phyloP scores from a whole-genome alignment of 805 yeast species.

The Yamadazyma laniorum region DNA sequence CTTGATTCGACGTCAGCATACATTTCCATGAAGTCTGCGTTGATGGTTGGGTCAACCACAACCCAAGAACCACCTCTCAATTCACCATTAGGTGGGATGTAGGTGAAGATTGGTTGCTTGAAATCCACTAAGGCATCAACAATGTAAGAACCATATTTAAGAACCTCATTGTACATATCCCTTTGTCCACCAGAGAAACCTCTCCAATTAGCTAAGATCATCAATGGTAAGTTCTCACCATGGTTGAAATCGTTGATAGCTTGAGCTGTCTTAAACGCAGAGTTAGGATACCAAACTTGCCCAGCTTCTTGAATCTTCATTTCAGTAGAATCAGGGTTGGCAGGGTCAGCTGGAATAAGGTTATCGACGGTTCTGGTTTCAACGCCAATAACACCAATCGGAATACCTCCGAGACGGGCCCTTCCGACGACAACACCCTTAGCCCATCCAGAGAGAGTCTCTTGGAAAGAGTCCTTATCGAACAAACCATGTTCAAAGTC shows the following conservation, averaged over 20 bases:
- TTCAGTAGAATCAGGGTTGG: conserved; percentile 94
- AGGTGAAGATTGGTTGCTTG: conserved; percentile 95
- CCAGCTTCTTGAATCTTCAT: conserved; percentile 91
- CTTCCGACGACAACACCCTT: conserved; percentile 98
- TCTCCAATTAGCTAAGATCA: conserved; percentile 99
- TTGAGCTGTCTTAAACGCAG: conserved; percentile 98
- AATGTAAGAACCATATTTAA: conserved; percentile 94
- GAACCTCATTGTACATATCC: conserved; percentile 97
- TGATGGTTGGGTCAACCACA: conserved; percentile 97
- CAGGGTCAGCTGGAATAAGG: conserved; percentile 95
- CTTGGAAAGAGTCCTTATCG: conserved; percentile 91
- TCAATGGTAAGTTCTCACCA: conserved; percentile 96
- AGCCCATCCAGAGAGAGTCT: conserved; percentile 98
- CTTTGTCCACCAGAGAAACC: conserved; percentile 99
- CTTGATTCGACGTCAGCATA: conserved; percentile 94
- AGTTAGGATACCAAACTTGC: conserved; percentile 99
- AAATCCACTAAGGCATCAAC: conserved; percentile 95
- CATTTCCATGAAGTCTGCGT: conserved; percentile 98
- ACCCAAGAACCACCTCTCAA: conserved; percentile 99
- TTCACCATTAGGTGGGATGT: conserved; percentile 98
- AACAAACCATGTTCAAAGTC: conserved; percentile 83
- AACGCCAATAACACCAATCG: conserved; percentile 96
- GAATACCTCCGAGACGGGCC: conserved; percentile 98
- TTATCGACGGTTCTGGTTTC: conserved; percentile 90
- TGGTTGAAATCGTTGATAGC: conserved; percentile 96